Percentiles rank a stretch among this genome's conserved stretches.
Conservation (phyloP, 2,329 filamentous ascomycete genomes). For the Colletotrichum trifolii region DNA sequence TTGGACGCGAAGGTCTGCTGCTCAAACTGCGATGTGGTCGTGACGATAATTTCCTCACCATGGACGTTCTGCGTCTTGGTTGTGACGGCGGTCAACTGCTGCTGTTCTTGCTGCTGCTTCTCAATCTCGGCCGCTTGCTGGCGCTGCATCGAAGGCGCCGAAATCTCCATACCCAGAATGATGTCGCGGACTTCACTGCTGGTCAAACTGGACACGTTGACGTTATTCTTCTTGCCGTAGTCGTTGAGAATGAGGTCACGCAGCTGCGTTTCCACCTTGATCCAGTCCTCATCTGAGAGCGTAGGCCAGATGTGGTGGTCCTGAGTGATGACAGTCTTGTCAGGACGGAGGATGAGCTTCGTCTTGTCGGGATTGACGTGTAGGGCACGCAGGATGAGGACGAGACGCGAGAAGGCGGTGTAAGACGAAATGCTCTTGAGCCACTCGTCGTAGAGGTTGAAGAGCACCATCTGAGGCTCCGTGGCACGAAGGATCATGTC, state of each 20-base stretch:
- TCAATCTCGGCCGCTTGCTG: constrained; percentile 99
- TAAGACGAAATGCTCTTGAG: constrained; percentile 98
- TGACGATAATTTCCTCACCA: constrained; percentile 97
- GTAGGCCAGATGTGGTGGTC: constrained; percentile 99
- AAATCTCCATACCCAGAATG: constrained; percentile 99
- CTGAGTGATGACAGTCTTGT: constrained; percentile 98
- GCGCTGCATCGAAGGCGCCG: constrained; percentile 95
- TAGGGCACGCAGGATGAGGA: constrained; percentile 91
- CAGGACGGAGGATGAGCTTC: constrained; percentile 91
- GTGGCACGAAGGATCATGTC: constrained; percentile 99
- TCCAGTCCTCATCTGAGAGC: constrained; percentile 95
- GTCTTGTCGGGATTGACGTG: constrained; percentile 99
- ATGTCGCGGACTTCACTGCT: constrained; percentile 98
- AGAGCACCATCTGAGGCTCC: constrained; percentile 99
- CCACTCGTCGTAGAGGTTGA: constrained; percentile 99
- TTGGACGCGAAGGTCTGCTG: constrained; percentile 98
- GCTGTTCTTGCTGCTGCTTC: constrained; percentile 97
- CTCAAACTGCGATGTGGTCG: constrained; percentile 97
- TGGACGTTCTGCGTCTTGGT: constrained; percentile 98
- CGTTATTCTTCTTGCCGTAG: constrained; percentile 99
- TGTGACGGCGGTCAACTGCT: constrained; percentile 95
- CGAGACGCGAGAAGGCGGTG: constrained; percentile 95
- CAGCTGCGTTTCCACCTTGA: constrained; percentile 97
- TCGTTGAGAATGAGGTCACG: constrained; percentile 97
- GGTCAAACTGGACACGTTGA: constrained; percentile 96